Conservation (phyloP, 768 basidiomycete species). For the Hydnomerulius pinastri region DNA sequence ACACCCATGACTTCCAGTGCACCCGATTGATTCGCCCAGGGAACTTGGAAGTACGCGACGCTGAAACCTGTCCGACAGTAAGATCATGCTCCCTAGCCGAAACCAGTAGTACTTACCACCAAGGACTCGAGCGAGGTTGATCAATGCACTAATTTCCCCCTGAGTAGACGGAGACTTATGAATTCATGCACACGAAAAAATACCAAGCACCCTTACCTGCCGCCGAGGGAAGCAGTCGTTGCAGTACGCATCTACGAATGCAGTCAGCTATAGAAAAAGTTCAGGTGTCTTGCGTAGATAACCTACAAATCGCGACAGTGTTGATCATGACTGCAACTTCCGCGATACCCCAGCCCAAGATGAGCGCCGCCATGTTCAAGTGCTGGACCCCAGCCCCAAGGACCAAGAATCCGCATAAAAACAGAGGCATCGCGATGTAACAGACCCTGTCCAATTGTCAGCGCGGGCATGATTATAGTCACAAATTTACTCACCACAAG, state of each 20-base stretch:
- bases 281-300: background rate
- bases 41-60: slow-evolving; percentile 44
- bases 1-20: slow-evolving; percentile 37
- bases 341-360: slow-evolving; percentile 49
- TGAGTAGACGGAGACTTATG: slow-evolving; percentile 7
- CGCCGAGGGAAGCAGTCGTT: slow-evolving; percentile 40
- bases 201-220: slow-evolving; percentile 18
- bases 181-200: background rate
- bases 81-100: background rate
- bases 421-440: slow-evolving; percentile 43
- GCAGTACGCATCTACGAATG: slow-evolving; percentile 36
- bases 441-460: slow-evolving; percentile 28
- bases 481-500: slow-evolving; percentile 35
- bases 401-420: slow-evolving; percentile 42
- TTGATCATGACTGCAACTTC: slow-evolving; percentile 38
- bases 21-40: slow-evolving; percentile 39
- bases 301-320: slow-evolving; percentile 42
- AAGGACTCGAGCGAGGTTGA: slow-evolving; percentile 42
- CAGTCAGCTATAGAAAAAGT: background rate
- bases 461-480: background rate
- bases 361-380: slow-evolving; percentile 28
- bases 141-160: slow-evolving; percentile 46
- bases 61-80: slow-evolving; percentile 28
- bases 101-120: slow-evolving; percentile 22
- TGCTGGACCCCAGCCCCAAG: slow-evolving; percentile 41